phyloP scores from a whole-genome alignment of 495 filamentous ascomycete species.

The Hypoxylon perforatum region DNA sequence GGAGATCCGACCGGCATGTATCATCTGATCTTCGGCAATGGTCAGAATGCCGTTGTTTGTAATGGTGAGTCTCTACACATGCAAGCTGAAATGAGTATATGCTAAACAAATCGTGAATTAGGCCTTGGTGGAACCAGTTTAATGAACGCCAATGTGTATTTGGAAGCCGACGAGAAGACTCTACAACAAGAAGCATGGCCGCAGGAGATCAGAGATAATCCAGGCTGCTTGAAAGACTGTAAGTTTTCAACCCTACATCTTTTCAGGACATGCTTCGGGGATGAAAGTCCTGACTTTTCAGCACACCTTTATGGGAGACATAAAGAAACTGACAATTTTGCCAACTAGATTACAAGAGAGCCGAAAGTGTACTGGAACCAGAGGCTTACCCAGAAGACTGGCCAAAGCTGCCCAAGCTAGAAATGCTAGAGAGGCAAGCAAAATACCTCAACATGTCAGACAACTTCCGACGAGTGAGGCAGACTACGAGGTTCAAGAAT shows the following conservation, averaged over 20 bases:
- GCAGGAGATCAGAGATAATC: constrained; percentile 63
- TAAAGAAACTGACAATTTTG: constrained; percentile 9
- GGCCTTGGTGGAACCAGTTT: constrained; percentile 73
- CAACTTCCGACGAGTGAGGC: constrained; percentile 66
- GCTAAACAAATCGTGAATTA: constrained; percentile 30
- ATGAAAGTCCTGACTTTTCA: not conserved
- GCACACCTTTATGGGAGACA: not conserved
- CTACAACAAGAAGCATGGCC: constrained; percentile 69
- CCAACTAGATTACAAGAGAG: constrained; percentile 65
- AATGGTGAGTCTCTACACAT: constrained; percentile 61
- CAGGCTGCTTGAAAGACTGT: constrained; percentile 61
- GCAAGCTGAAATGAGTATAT: not conserved
- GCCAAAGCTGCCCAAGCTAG: constrained; percentile 65
- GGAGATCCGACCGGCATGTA: constrained; percentile 71
- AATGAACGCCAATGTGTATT: constrained; percentile 75
- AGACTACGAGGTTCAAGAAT: constrained; percentile 70
- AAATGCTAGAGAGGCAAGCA: constrained; percentile 68
- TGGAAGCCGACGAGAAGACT: constrained; percentile 66
- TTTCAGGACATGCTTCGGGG: not conserved
- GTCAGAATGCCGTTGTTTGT: constrained; percentile 72
- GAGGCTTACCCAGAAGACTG: constrained; percentile 65
- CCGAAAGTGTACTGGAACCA: constrained; percentile 68
- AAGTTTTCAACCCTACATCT: constrained; percentile 35
- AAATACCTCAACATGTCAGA: constrained; percentile 58
- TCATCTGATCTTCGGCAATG: constrained; percentile 70